Evolutionary conservation across 306 rosid genomes (phyloP), one percentile per base, ranked within the genome.

Genomic region (Vicia faba): DNA sequence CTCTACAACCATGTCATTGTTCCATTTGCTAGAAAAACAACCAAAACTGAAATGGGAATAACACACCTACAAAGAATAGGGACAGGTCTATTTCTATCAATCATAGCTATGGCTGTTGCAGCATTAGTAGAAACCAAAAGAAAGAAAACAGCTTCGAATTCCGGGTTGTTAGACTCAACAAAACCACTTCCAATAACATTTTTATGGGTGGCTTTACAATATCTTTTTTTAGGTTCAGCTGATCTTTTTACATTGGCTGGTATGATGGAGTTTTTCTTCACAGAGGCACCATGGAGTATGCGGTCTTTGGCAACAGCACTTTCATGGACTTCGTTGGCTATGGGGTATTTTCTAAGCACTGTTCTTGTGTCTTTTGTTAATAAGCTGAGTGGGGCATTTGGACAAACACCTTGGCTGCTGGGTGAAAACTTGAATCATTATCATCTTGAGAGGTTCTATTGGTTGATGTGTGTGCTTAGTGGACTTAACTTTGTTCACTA

Each of bases 161-260:
- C 13, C 12, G 81, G 74, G 14, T 41, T 83, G 41, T 3, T 79
- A 8, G 85, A 84, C 63, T 83, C 87, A 0, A 4, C 76, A 0
- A 63, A 86, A 25, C 84, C 95, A 2, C 69, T 88, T 7, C 91
- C 96, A 0, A 84, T 88, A 23, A 73, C 96, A 13, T 86, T 91
- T 59, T 70, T 91, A 1, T 88, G 95, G 96, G 64, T 91, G 48
- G 91, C 89, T 0, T 57, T 87, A 5, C 92, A 92, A 62, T 92
- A 83, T 69, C 55, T 87, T 59, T 87, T 91, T 40, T 72, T 91
- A 31, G 97, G 96, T 2, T 86, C 96, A 0, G 96, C 95, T 8
- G 96, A 91, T 61, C 84, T 88, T 31, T 85, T 88, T 84, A 88
- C 91, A 2, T 39, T 88, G 76, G 96, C 95, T 5, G 97, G 93